Conservation (phyloP, 768 basidiomycete genomes). For the Leccinum subtestaceum region DNA sequence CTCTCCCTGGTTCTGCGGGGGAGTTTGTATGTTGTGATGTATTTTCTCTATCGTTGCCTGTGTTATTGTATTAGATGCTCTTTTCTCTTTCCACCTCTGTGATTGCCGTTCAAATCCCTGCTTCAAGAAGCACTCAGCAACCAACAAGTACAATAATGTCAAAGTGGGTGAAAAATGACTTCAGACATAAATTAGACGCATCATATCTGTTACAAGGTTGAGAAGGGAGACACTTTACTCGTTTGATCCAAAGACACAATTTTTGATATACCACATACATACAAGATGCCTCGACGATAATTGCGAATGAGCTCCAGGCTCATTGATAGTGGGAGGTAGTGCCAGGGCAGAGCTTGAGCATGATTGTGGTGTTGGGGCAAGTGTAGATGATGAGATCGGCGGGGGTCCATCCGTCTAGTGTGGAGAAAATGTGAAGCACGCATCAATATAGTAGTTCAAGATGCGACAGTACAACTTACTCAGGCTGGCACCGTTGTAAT, state of each 20-base stretch:
- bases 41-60: neutral
- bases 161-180: neutral
- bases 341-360: constrained; percentile 29
- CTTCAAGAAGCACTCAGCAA: neutral
- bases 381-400: constrained; percentile 30
- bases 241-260: neutral
- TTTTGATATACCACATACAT: neutral
- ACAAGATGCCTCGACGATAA: neutral
- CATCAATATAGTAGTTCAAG: neutral
- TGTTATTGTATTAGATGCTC: neutral
- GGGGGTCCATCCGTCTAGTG: constrained; percentile 24
- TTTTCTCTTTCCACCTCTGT: neutral
- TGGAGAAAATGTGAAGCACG: neutral
- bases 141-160: neutral
- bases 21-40: neutral
- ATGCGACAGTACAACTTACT: constrained; percentile 5
- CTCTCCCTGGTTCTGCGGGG: neutral
- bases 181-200: neutral
- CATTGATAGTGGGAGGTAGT: neutral
- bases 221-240: neutral
- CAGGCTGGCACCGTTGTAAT: constrained; percentile 27
- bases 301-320: neutral
- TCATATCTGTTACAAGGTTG: neutral
- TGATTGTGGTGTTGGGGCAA: constrained; percentile 26
- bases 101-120: neutral